These are phyloP conservation scores for Echinosophora koreensis DNA, from an alignment of 306 rosid species.

Conservation along the genomic window DNA sequence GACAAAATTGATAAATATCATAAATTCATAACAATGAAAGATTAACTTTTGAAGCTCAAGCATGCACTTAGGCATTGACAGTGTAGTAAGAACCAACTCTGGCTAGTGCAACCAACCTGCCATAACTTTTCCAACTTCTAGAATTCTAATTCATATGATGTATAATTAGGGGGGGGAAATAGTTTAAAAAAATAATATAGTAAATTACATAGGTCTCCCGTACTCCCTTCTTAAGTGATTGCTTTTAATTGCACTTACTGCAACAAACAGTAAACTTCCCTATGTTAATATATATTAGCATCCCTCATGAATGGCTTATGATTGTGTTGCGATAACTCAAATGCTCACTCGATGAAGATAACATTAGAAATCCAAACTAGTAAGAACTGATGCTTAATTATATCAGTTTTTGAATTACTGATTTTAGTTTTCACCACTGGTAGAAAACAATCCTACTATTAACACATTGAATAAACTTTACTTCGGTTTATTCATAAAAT, in stretches of 20 bases:
- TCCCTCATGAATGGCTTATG: constrained; percentile 9
- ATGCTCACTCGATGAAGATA: neutral
- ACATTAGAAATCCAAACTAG: constrained; percentile 19
- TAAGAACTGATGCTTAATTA: constrained; percentile 1
- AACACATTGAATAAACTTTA: neutral
- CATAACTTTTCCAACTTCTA: constrained; percentile 19
- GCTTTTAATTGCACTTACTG: constrained; percentile 10
- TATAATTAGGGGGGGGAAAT: neutral
- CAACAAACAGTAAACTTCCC: neutral
- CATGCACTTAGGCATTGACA: neutral
- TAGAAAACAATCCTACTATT: neutral
- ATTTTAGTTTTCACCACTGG: neutral
- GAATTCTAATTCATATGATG: constrained; percentile 13
- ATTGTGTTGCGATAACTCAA: constrained; percentile 18
- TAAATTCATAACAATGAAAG: constrained; percentile 17
- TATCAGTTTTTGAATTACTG: neutral
- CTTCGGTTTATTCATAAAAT: constrained; percentile 11
- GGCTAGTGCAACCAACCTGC: constrained; percentile 27
- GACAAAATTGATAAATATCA: constrained; percentile 5
- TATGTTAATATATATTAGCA: neutral
- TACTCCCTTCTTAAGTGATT: constrained; percentile 22
- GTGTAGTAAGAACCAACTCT: constrained; percentile 13
- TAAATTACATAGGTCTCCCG: neutral
- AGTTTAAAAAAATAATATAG: neutral
- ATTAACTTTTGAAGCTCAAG: constrained; percentile 1